These are phyloP conservation scores for Cupressus sempervirens DNA, from an alignment of 75 land plant species.

Conservation along the genomic window DNA sequence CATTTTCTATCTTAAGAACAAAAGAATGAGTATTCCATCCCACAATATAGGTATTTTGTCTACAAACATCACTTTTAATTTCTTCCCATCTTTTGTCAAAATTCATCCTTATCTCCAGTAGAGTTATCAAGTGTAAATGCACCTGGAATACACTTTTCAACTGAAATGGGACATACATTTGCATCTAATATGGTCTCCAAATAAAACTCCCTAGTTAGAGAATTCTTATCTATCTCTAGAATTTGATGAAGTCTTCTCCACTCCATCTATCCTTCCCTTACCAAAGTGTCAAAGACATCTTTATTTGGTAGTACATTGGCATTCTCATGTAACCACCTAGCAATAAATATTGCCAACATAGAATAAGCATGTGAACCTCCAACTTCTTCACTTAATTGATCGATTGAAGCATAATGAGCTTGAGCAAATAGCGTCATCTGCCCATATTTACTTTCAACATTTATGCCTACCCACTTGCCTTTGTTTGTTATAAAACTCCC, in stretches of 20 bases:
- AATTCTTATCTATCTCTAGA: constrained; percentile 3
- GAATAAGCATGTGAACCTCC: constrained; percentile 39
- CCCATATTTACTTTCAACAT: constrained; percentile 30
- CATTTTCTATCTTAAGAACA: constrained; percentile 26
- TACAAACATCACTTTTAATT: neutral
- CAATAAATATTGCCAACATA: constrained; percentile 33
- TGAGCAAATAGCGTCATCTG: constrained; percentile 24
- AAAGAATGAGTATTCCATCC: constrained; percentile 41
- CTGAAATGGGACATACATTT: constrained; percentile 19
- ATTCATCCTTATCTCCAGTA: no score
- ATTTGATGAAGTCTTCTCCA: constrained; percentile 1
- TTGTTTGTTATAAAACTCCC: constrained; percentile 20
- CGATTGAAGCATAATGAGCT: constrained; percentile 31
- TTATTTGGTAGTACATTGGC: constrained; percentile 23
- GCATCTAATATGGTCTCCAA: constrained; percentile 27
- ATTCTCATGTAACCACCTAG: constrained; percentile 32
- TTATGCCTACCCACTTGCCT: constrained; percentile 31
- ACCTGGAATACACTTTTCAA: no score
- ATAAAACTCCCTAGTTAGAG: constrained; percentile 35
- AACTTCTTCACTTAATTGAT: constrained; percentile 32
- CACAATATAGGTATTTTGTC: no score
- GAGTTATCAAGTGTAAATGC: constrained; percentile 20
- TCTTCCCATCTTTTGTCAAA: constrained; percentile 36
- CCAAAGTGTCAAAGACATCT: constrained; percentile 34
- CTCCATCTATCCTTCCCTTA: constrained; percentile 33